Evolutionary conservation across 2,329 filamentous ascomycete genomes (phyloP).

Genomic region (Alternaria triticina): DNA sequence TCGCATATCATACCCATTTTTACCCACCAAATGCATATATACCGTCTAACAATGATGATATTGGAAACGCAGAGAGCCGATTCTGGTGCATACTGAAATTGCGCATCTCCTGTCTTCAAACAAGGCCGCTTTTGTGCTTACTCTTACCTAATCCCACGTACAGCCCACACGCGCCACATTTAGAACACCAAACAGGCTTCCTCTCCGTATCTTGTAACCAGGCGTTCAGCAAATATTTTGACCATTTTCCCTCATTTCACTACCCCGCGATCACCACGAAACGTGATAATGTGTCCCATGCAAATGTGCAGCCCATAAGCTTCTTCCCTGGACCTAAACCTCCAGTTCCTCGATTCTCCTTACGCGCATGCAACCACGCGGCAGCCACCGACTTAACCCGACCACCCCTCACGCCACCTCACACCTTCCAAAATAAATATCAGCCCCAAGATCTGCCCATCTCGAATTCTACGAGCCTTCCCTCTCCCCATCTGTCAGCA

Average conservation of each 20-base stretch:
- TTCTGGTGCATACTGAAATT: not conserved
- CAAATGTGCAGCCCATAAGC: not conserved
- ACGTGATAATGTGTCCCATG: not conserved
- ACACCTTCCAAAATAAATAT: not conserved
- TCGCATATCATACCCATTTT: conserved; percentile 1
- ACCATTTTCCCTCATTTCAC: not conserved
- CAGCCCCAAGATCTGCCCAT: not conserved
- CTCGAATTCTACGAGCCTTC: not conserved
- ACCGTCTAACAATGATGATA: not conserved
- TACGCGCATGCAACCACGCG: not conserved
- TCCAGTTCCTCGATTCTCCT: not conserved
- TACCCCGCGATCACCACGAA: not conserved
- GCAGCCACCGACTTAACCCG: not conserved
- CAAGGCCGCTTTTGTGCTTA: not conserved
- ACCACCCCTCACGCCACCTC: not conserved
- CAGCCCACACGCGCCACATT: not conserved
- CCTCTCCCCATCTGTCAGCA: not conserved
- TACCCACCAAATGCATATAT: not conserved
- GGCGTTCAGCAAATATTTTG: not conserved
- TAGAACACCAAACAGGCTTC: not conserved
- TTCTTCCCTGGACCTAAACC: not conserved
- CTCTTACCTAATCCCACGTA: not conserved
- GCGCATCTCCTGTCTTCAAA: not conserved
- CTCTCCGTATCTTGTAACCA: not conserved
- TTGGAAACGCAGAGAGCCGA: not conserved